These are phyloP conservation scores for Pascua sp. DNA, from an alignment of 1,284 basidiomycete genomes.

Conservation along the genomic window DNA sequence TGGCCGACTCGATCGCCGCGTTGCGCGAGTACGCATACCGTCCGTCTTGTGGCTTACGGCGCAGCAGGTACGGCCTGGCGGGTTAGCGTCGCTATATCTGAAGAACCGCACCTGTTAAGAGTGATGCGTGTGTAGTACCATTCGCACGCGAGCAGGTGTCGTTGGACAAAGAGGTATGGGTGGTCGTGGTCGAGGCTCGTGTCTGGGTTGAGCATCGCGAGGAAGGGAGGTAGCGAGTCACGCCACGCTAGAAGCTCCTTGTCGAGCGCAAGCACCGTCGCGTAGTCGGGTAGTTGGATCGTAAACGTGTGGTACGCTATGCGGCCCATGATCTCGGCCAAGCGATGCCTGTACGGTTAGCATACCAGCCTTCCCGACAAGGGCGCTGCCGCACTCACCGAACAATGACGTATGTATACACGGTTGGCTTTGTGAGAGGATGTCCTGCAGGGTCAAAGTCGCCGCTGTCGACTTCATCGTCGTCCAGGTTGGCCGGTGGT, in stretches of 20 bases:
- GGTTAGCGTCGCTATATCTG: not conserved
- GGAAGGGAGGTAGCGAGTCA: slow-evolving; percentile 45
- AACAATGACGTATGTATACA: slow-evolving; percentile 50
- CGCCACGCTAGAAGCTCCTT: slow-evolving; percentile 49
- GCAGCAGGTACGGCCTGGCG: slow-evolving; percentile 46
- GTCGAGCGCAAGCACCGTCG: slow-evolving; percentile 50
- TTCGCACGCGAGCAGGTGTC: slow-evolving; percentile 47
- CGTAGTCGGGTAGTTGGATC: slow-evolving; percentile 50
- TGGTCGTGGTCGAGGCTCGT: slow-evolving; percentile 40
- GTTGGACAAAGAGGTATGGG: slow-evolving; percentile 48
- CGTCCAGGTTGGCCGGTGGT: slow-evolving; percentile 49
- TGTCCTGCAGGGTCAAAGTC: slow-evolving; percentile 50
- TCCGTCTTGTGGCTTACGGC: slow-evolving; percentile 47
- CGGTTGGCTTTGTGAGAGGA: slow-evolving; percentile 47
- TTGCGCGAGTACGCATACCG: slow-evolving; percentile 49
- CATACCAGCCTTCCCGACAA: not conserved
- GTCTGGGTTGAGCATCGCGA: slow-evolving; percentile 44
- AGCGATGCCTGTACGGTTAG: slow-evolving; percentile 36
- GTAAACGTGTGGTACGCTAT: slow-evolving; percentile 52
- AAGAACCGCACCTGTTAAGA: slow-evolving; percentile 32
- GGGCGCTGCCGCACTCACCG: slow-evolving; percentile 24
- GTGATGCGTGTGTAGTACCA: slow-evolving; percentile 49
- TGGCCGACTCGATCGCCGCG: slow-evolving; percentile 51
- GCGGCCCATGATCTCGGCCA: slow-evolving; percentile 50
- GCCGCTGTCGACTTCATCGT: slow-evolving; percentile 48